Conservation (phyloP, 2,329 filamentous ascomycete genomes). For the Clarireedia sp. region DNA sequence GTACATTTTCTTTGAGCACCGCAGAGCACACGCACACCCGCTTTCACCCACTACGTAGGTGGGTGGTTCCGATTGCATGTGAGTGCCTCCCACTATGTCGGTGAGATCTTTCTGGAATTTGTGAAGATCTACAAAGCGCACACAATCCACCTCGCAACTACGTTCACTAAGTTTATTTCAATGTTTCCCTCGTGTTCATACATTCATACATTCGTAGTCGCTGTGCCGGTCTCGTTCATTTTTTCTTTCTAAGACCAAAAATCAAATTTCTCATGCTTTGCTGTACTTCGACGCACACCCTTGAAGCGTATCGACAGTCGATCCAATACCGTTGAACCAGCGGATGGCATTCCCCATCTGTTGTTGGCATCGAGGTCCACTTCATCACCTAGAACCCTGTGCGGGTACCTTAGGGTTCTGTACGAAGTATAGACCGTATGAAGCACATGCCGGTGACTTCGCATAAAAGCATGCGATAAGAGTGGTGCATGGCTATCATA, state of each 20-base stretch:
- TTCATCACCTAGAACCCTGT: constrained; percentile 1
- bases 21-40: neutral
- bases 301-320: neutral
- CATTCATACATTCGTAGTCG: neutral
- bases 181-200: neutral
- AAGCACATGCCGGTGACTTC: neutral
- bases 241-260: neutral
- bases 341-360: constrained; percentile 3
- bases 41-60: no score
- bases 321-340: constrained; percentile 5
- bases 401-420: neutral
- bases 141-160: no score
- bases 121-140: no score
- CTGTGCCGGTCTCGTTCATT: neutral
- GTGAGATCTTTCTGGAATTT: no score
- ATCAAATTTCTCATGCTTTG: constrained; percentile 3
- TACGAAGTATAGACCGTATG: no score
- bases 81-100: no score
- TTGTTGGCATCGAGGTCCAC: constrained; percentile 10
- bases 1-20: neutral
- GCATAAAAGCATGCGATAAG: neutral
- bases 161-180: neutral
- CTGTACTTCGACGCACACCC: neutral
- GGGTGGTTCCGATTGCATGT: no score
- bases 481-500: neutral